Evolutionary conservation across 2,329 filamentous ascomycete species (phyloP).

Genomic region (Colletotrichum abscissum): DNA sequence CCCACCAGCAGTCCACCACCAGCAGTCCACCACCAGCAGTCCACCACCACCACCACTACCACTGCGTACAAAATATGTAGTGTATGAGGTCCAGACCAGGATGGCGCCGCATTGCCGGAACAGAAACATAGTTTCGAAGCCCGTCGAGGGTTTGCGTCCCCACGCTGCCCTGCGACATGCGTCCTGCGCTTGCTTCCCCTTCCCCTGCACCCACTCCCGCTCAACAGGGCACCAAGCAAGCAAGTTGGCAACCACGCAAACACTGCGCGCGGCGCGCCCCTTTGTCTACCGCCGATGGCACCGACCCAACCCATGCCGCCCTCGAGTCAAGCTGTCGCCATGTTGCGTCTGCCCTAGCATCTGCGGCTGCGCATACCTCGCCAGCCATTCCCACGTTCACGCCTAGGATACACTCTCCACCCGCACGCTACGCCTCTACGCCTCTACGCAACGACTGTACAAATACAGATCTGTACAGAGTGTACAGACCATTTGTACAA

Average conservation of each 20-base stretch:
- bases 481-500: too few relatives aligned
- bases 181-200: background rate
- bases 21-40: background rate
- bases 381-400: too few relatives aligned
- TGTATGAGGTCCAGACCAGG: background rate
- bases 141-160: background rate
- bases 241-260: background rate
- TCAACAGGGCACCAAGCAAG: background rate
- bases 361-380: too few relatives aligned
- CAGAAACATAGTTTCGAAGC: slow-evolving; percentile 2
- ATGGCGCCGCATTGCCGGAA: background rate
- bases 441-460: too few relatives aligned
- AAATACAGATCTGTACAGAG: background rate
- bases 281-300: too few relatives aligned
- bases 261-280: too few relatives aligned
- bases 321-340: too few relatives aligned
- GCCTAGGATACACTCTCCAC: too few relatives aligned
- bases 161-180: background rate
- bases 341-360: too few relatives aligned
- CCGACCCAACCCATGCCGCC: background rate
- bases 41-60: background rate
- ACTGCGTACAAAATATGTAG: background rate
- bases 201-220: background rate
- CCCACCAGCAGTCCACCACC: background rate
- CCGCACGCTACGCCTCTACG: too few relatives aligned